A percentile compares a stretch with the other conserved stretches of the same genome.
phyloP scores from a whole-genome alignment of 139 green algal species.

The Spirogloea muscicola region DNA sequence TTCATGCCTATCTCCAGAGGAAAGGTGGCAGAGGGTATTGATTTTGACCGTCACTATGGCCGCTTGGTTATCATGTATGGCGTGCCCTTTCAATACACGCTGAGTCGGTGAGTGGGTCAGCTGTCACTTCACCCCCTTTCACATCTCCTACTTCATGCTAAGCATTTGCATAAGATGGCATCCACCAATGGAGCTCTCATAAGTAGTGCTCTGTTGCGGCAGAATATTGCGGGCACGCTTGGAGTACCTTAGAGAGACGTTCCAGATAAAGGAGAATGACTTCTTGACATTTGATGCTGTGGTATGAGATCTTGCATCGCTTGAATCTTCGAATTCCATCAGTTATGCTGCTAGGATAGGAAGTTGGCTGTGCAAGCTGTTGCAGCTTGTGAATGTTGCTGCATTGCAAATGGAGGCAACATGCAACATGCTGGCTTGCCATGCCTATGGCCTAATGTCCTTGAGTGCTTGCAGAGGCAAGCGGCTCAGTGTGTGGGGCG shows the following conservation, averaged over 20 bases:
- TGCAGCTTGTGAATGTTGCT: too few relatives aligned
- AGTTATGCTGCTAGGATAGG: too few relatives aligned
- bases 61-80: constrained; percentile 95
- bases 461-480: constrained; percentile 56
- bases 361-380: too few relatives aligned
- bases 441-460: background rate
- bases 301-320: background rate
- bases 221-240: constrained; percentile 75
- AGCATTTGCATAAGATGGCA: too few relatives aligned
- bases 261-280: constrained; percentile 81
- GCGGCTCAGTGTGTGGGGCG: constrained; percentile 95
- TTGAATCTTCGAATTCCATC: too few relatives aligned
- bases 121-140: too few relatives aligned
- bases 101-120: constrained; percentile 46
- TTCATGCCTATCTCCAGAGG: background rate
- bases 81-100: constrained; percentile 85
- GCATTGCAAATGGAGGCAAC: too few relatives aligned
- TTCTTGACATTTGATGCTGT: constrained; percentile 98
- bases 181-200: too few relatives aligned
- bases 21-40: constrained; percentile 93
- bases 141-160: too few relatives aligned
- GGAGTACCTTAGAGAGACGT: constrained; percentile 84
- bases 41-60: constrained; percentile 94
- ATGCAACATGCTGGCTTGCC: too few relatives aligned
- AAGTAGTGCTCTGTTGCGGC: too few relatives aligned